Percentiles rank a stretch among this genome's conserved stretches.
phyloP scores from a whole-genome alignment of 495 filamentous ascomycete species.

The Peziza echinospora region DNA sequence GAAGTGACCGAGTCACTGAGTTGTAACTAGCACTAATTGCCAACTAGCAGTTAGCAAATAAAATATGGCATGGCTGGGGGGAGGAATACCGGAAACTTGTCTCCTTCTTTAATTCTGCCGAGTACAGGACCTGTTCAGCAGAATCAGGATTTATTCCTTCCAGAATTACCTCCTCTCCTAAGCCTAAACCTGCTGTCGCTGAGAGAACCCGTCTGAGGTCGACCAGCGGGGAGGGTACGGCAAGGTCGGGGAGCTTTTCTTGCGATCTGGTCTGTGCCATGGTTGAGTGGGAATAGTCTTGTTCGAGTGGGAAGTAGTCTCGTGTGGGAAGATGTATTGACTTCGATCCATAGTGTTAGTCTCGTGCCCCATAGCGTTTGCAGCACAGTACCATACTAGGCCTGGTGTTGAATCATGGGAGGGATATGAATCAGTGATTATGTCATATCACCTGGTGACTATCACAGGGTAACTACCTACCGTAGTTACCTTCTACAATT shows the following conservation, averaged over 20 bases:
- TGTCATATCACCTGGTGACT: too few species aligned
- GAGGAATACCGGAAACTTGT: neutral
- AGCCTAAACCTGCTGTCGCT: neutral
- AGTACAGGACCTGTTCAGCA: neutral
- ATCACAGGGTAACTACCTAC: too few species aligned
- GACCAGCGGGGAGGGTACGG: neutral
- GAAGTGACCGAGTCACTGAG: neutral
- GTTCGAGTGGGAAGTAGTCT: too few species aligned
- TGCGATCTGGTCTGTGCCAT: neutral
- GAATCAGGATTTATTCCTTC: neutral
- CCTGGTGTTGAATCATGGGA: too few species aligned
- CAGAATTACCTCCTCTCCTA: neutral
- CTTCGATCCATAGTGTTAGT: too few species aligned
- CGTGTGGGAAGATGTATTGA: too few species aligned
- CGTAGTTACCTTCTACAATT: too few species aligned
- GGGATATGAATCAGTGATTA: too few species aligned
- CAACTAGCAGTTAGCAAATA: neutral
- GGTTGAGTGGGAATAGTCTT: too few species aligned
- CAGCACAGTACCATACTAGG: too few species aligned
- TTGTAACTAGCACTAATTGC: neutral
- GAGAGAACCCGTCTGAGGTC: neutral
- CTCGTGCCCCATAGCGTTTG: too few species aligned
- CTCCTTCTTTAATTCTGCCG: neutral
- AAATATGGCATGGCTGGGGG: neutral
- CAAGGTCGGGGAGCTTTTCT: neutral